These are phyloP conservation scores for Chaetomium cochliodes DNA, from an alignment of 495 filamentous ascomycete species.

Conservation along the genomic window DNA sequence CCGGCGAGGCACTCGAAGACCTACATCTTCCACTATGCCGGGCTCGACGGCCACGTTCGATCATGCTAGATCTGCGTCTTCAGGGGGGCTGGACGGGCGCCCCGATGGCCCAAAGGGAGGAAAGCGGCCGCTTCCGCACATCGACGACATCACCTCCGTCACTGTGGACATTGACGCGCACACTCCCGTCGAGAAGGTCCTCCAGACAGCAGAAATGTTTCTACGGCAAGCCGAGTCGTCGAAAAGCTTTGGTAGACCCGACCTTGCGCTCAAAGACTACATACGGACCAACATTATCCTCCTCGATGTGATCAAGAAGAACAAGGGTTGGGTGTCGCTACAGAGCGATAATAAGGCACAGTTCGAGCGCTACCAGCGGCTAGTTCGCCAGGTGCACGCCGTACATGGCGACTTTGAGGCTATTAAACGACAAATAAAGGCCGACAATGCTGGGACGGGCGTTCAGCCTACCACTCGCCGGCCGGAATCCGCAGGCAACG, in stretches of 20 bases:
- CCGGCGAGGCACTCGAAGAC: not conserved
- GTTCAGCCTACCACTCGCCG: slow-evolving; percentile 36
- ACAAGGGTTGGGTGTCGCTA: slow-evolving; percentile 38
- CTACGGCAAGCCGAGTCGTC: slow-evolving; percentile 53
- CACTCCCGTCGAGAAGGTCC: slow-evolving; percentile 48
- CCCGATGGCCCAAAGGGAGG: slow-evolving; percentile 20
- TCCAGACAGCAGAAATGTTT: slow-evolving; percentile 50
- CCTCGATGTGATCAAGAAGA: slow-evolving; percentile 58
- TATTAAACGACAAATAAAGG: slow-evolving; percentile 66
- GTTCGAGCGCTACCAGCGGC: slow-evolving; percentile 46
- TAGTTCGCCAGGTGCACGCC: slow-evolving; percentile 38
- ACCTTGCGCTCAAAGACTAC: slow-evolving; percentile 63
- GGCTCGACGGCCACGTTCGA: slow-evolving; percentile 28
- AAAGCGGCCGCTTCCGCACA: slow-evolving; percentile 61
- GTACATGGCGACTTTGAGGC: slow-evolving; percentile 50
- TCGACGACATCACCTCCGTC: slow-evolving; percentile 66
- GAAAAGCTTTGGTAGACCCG: slow-evolving; percentile 52
- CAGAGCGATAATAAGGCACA: slow-evolving; percentile 26
- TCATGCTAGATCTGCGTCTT: slow-evolving; percentile 21
- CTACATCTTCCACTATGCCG: slow-evolving; percentile 17
- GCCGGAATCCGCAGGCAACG: slow-evolving; percentile 4
- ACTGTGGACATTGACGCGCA: slow-evolving; percentile 42
- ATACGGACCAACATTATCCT: slow-evolving; percentile 75
- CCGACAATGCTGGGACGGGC: slow-evolving; percentile 61
- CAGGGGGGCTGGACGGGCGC: slow-evolving; percentile 5